Base-by-base conservation (phyloP, 2,329 filamentous ascomycete species). In the Botryotinia narcissicola region DNA sequence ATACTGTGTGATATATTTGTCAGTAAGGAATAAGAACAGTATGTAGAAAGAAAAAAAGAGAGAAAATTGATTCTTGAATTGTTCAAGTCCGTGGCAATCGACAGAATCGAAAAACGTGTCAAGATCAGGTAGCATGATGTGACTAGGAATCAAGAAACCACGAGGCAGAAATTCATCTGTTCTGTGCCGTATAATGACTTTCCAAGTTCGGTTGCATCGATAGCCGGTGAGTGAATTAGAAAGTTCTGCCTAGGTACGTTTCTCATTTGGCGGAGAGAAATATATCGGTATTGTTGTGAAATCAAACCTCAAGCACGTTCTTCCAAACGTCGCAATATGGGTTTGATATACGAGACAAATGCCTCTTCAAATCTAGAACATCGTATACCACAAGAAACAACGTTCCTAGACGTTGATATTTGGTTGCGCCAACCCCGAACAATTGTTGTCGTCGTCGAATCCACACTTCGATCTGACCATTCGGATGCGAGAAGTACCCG, bases 381-480 rank as follows among this genome's bases (percentile, higher is more conserved):
- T 32, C 32, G 35, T 32, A 44, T 20, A 25, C 4, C 22, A n/a
- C 25, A 44, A 57, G 25, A 20, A 57, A 42, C n/a, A 51, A 57
- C 12, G 22, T 42, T 68, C 54, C 32, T 51, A 18, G 10, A 69
- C 42, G 37, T 57, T 32, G 66, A 29, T 25, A 18, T 57, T 69
- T 20, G 40, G 40, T 37, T 48, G 44, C 42, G 42, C 69, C 40
- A 62, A 48, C 22, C 42, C 22, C 16, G 42, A 59, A 68, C 42
- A 42, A 59, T 72, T 67, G 48, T 46, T 68, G 62, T 57, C 29
- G 62, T 57, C 29, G 70, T 69, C 20, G n/a, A 69, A 25, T 69
- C 25, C 48, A 57, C 35, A 37, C 35, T 57, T 12, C 29, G 14
- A 57, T 12, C 48, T 42, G 29, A 44, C 48, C 35, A 48, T 44